A percentile compares a stretch with the other conserved stretches of the same genome.
Conservation (phyloP, 805 yeast genomes). For the Kluyveromyces dobzhanskii region DNA sequence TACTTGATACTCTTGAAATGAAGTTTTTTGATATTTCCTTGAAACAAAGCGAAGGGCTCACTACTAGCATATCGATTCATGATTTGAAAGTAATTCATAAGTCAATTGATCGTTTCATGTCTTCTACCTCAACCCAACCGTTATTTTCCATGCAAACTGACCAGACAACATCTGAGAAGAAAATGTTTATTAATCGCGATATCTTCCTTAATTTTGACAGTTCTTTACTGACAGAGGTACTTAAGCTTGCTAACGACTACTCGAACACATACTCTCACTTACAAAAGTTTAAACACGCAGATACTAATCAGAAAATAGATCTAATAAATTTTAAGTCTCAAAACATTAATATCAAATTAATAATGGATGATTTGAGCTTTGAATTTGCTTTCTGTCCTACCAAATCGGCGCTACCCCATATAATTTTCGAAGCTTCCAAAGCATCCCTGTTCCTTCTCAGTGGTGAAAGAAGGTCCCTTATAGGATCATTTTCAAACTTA, state of each 20-base stretch:
- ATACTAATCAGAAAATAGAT: background rate
- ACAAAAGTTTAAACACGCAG: background rate
- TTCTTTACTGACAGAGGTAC: background rate
- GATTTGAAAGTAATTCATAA: background rate
- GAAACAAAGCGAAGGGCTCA: conserved; percentile 2
- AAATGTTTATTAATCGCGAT: conserved; percentile 4
- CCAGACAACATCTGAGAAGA: conserved; percentile 5
- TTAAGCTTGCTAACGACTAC: background rate
- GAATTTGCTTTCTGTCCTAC: background rate
- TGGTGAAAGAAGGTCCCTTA: background rate
- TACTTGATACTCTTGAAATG: conserved; percentile 5
- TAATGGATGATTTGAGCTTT: background rate
- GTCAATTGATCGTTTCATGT: background rate
- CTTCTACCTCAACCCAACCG: background rate
- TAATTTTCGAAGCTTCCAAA: background rate
- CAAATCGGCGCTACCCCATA: background rate
- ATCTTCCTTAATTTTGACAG: background rate
- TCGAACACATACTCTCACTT: background rate
- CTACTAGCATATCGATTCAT: background rate
- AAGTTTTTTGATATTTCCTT: conserved; percentile 3
- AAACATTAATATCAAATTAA: background rate
- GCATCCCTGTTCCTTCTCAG: background rate
- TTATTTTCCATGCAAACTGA: background rate
- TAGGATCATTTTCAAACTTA: background rate
- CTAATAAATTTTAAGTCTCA: background rate